phyloP scores from a whole-genome alignment of 371 early-diverging fungal species.

The Neoconidiobolus thromboides region DNA sequence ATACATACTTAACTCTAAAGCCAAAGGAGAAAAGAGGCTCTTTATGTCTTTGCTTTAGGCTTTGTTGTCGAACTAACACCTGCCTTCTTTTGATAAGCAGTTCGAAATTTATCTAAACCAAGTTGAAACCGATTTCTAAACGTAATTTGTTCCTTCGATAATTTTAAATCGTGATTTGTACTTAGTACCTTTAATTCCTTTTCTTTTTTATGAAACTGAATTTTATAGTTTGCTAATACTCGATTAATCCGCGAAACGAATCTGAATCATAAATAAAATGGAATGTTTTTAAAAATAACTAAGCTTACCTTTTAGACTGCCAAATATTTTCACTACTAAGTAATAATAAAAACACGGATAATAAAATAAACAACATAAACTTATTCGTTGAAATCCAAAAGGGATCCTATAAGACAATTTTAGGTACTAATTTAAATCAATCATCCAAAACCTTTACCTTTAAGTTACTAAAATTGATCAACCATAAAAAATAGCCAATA shows the following conservation, averaged over 20 bases:
- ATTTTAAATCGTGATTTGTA: not conserved
- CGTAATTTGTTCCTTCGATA: not conserved
- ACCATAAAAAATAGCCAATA: not conserved
- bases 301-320: not conserved
- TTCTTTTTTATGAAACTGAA: not conserved
- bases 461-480: not conserved
- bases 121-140: not conserved
- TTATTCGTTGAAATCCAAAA: not conserved
- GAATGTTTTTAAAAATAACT: not conserved
- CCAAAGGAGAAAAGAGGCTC: too few relatives aligned
- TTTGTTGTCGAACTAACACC: too few relatives aligned
- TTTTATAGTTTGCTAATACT: not conserved
- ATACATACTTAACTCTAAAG: too few relatives aligned
- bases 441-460: not conserved
- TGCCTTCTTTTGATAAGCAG: not conserved
- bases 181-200: not conserved
- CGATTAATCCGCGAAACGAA: not conserved
- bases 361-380: not conserved
- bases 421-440: not conserved
- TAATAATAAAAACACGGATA: not conserved
- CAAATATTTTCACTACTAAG: not conserved
- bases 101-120: not conserved
- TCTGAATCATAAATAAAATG: not conserved
- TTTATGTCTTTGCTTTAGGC: too few relatives aligned
- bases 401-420: not conserved